Conservation (phyloP, 257 asterid genomes). For the Solanum sejunctum region DNA sequence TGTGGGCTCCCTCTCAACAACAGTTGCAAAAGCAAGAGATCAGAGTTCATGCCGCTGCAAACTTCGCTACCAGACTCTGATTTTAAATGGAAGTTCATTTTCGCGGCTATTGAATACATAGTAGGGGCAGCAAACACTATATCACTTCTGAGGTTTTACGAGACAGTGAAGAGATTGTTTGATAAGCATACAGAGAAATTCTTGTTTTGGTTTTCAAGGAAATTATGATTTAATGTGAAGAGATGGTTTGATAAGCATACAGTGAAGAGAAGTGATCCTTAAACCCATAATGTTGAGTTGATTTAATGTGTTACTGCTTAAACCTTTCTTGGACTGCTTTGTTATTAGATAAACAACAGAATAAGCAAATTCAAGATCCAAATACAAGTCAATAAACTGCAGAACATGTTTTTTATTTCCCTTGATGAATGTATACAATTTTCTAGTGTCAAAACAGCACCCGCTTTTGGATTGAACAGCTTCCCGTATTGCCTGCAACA, state of each 20-base stretch:
- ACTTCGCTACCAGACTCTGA: neutral
- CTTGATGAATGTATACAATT: neutral
- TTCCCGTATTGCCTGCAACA: no score
- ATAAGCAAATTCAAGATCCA: neutral
- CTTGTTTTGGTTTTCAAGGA: neutral
- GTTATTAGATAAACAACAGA: neutral
- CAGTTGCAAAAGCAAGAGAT: constrained; percentile 1
- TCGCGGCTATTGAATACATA: constrained; percentile 41
- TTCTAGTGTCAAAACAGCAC: neutral
- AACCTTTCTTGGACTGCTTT: neutral
- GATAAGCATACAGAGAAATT: constrained; percentile 11
- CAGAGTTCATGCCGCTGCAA: neutral
- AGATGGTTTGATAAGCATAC: constrained; percentile 8
- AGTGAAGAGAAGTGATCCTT: constrained; percentile 2
- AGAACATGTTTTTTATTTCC: neutral
- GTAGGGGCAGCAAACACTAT: constrained; percentile 43
- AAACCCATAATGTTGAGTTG: neutral
- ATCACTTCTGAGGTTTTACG: constrained; percentile 38
- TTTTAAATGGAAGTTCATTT: constrained; percentile 12
- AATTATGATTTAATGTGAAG: constrained; percentile 11
- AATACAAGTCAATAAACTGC: neutral
- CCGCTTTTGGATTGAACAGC: neutral
- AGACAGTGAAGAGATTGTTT: constrained; percentile 28
- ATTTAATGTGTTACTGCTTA: neutral
- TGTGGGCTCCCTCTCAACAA: constrained; percentile 32